Base-by-base conservation (phyloP, 2,329 filamentous ascomycete genomes). In the Cercospora zeina region DNA sequence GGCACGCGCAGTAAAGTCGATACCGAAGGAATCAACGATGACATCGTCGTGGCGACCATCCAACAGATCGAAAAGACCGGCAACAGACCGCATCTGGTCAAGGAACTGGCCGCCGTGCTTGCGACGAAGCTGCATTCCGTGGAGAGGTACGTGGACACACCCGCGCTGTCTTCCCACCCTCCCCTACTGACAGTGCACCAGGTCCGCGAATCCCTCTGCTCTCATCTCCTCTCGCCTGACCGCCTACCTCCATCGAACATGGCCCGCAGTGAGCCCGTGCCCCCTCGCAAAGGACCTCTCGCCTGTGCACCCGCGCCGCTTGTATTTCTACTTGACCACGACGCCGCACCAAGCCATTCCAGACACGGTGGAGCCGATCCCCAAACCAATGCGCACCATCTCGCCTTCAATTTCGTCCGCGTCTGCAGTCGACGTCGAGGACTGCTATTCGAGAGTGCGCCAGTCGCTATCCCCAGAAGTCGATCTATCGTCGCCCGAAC, bases 301-400 rank as follows among this genome's bases (percentile, higher is more conserved):
- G 75, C 88, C 90, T 42, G 89, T 93, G 45, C 93, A 97, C 75
- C 95, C 95, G 19, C 89, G 93, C 74, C 91, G 95, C 77, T 93
- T 96, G 51, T 97, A 96, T 81, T 97, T 96, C 79, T 97, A 93
- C 79, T 85, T 99, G 63, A 96, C 91, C 39, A 96, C 90, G n/a
- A 89, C 84, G 72, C 87, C 90, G 51, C 90, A 89, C 73, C 91
- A 93, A 74, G 86, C 91, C 37, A 86, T 97, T 19, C 91, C 91
- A 1, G 85, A 89, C 67, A 79, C 73, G 67, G 79, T 70, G 61
- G 70, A 73, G 34, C 69, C 70, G 11, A 64, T 73, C 14, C 68
- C 67, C 5, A 68, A 72, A 59, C 78, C 76, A 58, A 78, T 81
- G 65, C 81, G 86, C 65, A 87, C 91, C 64, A 87, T 96, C 64